These are phyloP conservation scores for Aspergillus aculeatinus DNA, from an alignment of 2,329 filamentous ascomycete species.

Conservation along the genomic window DNA sequence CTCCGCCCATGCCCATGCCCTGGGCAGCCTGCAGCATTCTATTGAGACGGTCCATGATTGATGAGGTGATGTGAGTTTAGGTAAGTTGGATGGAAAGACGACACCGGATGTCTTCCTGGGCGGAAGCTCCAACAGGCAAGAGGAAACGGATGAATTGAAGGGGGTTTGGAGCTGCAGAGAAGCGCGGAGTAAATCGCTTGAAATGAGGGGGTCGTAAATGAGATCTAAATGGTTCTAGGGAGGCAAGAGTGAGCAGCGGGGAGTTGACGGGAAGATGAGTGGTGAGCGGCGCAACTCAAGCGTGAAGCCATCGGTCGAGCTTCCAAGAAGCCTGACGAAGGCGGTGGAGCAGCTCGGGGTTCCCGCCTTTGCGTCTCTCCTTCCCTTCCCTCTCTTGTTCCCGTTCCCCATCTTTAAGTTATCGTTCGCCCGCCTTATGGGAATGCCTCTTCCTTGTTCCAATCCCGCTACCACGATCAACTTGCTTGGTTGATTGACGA, in stretches of 20 bases:
- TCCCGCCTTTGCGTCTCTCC: conserved; percentile 25
- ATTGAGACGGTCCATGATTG: conserved; percentile 84
- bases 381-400: conserved; percentile 19
- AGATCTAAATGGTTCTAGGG: not conserved
- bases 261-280: conserved; percentile 2
- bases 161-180: not conserved
- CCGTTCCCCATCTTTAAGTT: conserved; percentile 8
- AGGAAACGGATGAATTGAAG: not conserved
- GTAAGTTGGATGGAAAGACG: conserved; percentile 17
- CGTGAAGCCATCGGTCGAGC: conserved; percentile 15
- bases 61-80: conserved; percentile 19
- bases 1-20: conserved; percentile 52
- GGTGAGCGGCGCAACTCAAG: conserved; percentile 7
- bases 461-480: conserved; percentile 8
- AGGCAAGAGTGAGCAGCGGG: not conserved
- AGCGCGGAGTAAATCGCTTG: not conserved
- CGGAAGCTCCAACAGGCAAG: conserved; percentile 29
- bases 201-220: not conserved
- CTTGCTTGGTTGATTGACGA: not conserved
- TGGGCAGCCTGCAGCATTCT: conserved; percentile 77
- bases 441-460: conserved; percentile 13
- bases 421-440: conserved; percentile 14
- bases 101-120: conserved; percentile 29
- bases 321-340: conserved; percentile 33
- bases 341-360: conserved; percentile 29